Conservation (phyloP, 192 early-diverging fungal genomes). For the Cladochytrium replicatum region DNA sequence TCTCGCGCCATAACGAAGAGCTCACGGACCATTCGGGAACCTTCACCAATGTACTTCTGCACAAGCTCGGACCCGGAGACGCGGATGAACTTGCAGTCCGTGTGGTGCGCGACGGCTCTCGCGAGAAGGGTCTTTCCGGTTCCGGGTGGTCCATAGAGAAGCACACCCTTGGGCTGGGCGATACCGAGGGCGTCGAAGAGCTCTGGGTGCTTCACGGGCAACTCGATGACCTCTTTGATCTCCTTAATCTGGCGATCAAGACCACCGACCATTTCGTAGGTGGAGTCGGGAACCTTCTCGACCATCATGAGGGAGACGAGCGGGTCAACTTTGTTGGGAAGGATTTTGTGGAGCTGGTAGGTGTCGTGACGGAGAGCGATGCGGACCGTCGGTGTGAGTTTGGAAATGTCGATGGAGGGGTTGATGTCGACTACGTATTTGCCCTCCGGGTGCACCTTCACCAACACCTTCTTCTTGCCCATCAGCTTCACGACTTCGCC, state of each 20-base stretch:
- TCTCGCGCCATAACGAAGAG: conserved; percentile 98
- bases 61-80: conserved; percentile 90
- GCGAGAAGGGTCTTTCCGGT: conserved; percentile 96
- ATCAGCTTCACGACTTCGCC: conserved; percentile 98
- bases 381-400: conserved; percentile 84
- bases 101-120: conserved; percentile 92
- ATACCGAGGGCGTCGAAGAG: conserved; percentile 96
- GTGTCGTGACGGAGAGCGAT: conserved; percentile 88
- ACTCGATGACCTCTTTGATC: conserved; percentile 99
- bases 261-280: conserved; percentile 99
- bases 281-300: conserved; percentile 98
- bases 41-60: conserved; percentile 98
- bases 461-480: conserved; percentile 83
- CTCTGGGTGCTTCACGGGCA: conserved; percentile 98
- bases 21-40: conserved; percentile 93
- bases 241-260: conserved; percentile 99
- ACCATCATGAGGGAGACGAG: conserved; percentile 99
- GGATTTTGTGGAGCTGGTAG: conserved; percentile 86
- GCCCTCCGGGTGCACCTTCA: conserved; percentile 86
- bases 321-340: conserved; percentile 98
- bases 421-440: conserved; percentile 96
- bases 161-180: conserved; percentile 96
- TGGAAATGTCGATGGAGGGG: conserved; percentile 80
- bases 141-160: conserved; percentile 87
- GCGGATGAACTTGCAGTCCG: conserved; percentile 88